Percentiles rank a stretch among this genome's conserved stretches.
Conservation (phyloP, 192 early-diverging fungal species). For the Backusella luteola region DNA sequence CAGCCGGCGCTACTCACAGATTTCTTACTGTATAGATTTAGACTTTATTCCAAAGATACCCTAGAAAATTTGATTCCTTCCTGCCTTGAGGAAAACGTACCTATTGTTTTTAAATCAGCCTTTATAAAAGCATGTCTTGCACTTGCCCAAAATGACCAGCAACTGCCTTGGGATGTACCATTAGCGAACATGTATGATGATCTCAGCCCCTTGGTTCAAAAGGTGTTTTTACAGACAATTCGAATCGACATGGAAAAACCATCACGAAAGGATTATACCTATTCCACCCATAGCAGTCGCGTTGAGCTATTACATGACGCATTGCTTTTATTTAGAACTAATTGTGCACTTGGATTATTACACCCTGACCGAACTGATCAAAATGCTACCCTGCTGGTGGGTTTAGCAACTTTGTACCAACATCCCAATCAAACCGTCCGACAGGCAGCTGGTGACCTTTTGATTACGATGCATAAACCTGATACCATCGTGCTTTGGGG, state of each 20-base stretch:
- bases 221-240: constrained; percentile 56
- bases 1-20: constrained; percentile 63
- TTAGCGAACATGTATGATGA: constrained; percentile 51
- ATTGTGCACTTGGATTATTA: constrained; percentile 69
- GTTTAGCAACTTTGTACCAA: constrained; percentile 53
- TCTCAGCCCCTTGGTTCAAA: constrained; percentile 55
- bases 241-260: constrained; percentile 28
- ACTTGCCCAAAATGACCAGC: constrained; percentile 59
- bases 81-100: constrained; percentile 62
- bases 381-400: constrained; percentile 63
- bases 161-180: constrained; percentile 67
- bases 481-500: constrained; percentile 76
- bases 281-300: constrained; percentile 54
- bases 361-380: constrained; percentile 56
- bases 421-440: constrained; percentile 16
- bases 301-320: constrained; percentile 73
- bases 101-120: constrained; percentile 71
- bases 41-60: constrained; percentile 68
- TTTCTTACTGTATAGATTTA: constrained; percentile 67
- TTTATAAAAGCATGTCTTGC: constrained; percentile 71
- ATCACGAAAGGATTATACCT: constrained; percentile 33
- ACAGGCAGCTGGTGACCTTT: constrained; percentile 53
- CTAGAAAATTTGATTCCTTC: constrained; percentile 67
- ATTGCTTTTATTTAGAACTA: constrained; percentile 64
- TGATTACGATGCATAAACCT: constrained; percentile 67